Conservation (phyloP, 306 rosid species). For the Echinosophora koreensis region DNA sequence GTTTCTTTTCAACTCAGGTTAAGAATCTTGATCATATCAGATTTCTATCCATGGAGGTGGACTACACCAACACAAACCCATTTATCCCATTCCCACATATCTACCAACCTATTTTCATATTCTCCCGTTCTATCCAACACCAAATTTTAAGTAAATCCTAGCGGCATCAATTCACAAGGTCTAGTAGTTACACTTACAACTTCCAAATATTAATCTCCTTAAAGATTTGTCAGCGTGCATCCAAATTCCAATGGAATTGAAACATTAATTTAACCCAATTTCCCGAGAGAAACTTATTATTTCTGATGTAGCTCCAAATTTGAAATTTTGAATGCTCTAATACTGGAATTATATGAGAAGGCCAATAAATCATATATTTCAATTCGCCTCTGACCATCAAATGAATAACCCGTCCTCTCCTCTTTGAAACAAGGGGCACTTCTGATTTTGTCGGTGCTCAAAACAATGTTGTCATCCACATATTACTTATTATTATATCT, state of each 20-base stretch:
- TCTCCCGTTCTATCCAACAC: background rate
- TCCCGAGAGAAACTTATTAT: background rate
- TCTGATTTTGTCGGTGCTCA: too few species aligned
- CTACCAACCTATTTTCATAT: background rate
- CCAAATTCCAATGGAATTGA: background rate
- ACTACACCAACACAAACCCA: background rate
- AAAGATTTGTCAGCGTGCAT: background rate
- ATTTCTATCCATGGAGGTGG: background rate
- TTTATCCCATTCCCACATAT: too few species aligned
- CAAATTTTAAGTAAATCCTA: background rate
- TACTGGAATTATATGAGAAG: background rate
- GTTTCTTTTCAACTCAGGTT: background rate
- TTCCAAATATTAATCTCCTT: background rate
- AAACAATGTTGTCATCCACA: too few species aligned
- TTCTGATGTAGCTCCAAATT: constrained; percentile 16
- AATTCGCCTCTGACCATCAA: too few species aligned
- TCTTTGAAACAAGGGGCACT: too few species aligned
- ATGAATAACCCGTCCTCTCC: too few species aligned
- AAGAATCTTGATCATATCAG: background rate
- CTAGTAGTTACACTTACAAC: background rate
- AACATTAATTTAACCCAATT: background rate
- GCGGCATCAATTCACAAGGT: background rate
- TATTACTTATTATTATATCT: too few species aligned
- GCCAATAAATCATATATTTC: constrained; percentile 3
- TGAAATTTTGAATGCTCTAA: constrained; percentile 16